A percentile compares a stretch with the other conserved stretches of the same genome.
Evolutionary conservation across 495 filamentous ascomycete species (phyloP).

Genomic region (Penicillium canariense): DNA sequence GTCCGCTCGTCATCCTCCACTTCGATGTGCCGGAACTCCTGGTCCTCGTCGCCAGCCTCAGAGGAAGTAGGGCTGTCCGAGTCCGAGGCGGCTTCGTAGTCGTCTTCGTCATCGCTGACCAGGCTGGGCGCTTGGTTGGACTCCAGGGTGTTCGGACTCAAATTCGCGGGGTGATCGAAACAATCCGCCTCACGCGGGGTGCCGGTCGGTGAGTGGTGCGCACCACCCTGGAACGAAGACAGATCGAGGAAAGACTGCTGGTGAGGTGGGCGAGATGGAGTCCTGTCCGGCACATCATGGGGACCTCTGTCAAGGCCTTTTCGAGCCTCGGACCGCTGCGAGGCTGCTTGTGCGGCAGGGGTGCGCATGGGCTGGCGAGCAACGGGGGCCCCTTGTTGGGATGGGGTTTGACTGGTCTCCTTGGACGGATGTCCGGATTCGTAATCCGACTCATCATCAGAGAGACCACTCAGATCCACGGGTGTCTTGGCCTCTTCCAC

Average conservation of each 20-base stretch:
- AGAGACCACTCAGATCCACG: constrained; percentile 34
- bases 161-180: constrained; percentile 53
- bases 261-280: constrained; percentile 35
- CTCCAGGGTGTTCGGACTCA: constrained; percentile 76
- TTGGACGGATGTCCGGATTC: constrained; percentile 48
- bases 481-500: constrained; percentile 24
- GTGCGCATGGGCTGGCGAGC: constrained; percentile 55
- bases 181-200: constrained; percentile 45
- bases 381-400: constrained; percentile 18
- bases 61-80: constrained; percentile 47
- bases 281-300: constrained; percentile 30
- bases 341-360: constrained; percentile 52
- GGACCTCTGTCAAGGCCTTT: constrained; percentile 46
- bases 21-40: constrained; percentile 51
- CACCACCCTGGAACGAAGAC: constrained; percentile 18
- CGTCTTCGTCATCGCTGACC: constrained; percentile 82
- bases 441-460: constrained; percentile 55
- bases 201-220: constrained; percentile 29
- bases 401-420: constrained; percentile 37
- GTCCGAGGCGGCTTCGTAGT: constrained; percentile 56
- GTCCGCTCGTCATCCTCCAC: constrained; percentile 52
- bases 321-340: constrained; percentile 52
- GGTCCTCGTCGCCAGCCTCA: constrained; percentile 44
- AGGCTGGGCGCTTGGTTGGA: constrained; percentile 81
- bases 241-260: constrained; percentile 32